Percentiles rank a stretch among this genome's conserved stretches.
Evolutionary conservation across 73 alveolate genomes (phyloP).

Genomic region (Stentor roeselii): DNA sequence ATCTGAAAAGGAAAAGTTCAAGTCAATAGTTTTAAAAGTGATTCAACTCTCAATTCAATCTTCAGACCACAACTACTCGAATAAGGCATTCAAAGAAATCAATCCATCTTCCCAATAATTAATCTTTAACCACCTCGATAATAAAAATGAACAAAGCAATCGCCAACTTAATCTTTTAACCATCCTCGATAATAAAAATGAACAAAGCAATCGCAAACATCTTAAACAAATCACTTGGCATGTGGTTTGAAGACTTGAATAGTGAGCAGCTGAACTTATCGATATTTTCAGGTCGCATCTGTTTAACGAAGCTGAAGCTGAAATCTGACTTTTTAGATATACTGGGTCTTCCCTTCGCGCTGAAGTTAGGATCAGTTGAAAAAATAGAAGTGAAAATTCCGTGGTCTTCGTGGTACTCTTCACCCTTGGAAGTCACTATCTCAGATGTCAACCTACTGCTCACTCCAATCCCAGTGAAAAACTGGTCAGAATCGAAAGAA

Average conservation of each 20-base stretch:
- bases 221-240: background rate
- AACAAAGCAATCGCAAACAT: background rate
- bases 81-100: no score
- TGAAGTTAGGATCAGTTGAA: background rate
- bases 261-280: background rate
- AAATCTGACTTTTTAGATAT: conserved; percentile 1
- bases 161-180: no score
- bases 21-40: no score
- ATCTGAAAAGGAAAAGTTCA: no score
- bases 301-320: background rate
- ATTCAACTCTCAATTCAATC: no score
- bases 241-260: background rate
- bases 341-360: background rate
- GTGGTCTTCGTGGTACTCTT: background rate
- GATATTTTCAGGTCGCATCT: background rate
- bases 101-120: no score
- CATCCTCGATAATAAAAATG: background rate
- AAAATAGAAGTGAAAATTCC: background rate
- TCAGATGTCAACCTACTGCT: background rate
- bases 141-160: background rate
- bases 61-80: no score
- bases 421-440: background rate
- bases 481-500: background rate
- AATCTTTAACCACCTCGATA: no score
- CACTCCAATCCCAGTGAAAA: background rate